These are phyloP conservation scores for Colletotrichum simmondsii DNA, from an alignment of 2,329 filamentous ascomycete species.

Conservation along the genomic window DNA sequence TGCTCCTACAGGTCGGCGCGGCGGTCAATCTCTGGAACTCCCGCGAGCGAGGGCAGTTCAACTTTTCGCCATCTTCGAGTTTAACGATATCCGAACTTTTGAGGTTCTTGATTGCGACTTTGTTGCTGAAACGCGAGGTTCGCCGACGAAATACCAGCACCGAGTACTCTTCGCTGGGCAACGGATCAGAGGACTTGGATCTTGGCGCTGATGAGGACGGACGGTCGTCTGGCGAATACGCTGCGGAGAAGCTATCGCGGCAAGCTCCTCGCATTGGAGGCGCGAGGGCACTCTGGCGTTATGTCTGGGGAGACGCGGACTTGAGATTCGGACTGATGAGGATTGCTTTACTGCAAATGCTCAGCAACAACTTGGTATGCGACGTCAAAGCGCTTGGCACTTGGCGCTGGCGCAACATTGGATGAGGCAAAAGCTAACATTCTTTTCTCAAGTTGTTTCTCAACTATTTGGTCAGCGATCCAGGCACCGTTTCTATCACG, in stretches of 20 bases:
- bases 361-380: slow-evolving; percentile 45
- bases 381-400: neutral
- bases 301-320: slow-evolving; percentile 37
- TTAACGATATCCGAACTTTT: slow-evolving; percentile 43
- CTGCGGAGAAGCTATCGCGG: neutral
- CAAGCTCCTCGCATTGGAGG: neutral
- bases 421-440: neutral
- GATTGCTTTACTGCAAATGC: slow-evolving; percentile 44
- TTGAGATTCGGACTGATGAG: slow-evolving; percentile 42
- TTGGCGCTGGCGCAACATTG: neutral
- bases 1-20: slow-evolving; percentile 46
- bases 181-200: slow-evolving; percentile 20
- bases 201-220: slow-evolving; percentile 9
- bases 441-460: slow-evolving; percentile 41
- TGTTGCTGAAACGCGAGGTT: slow-evolving; percentile 40
- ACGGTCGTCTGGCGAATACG: neutral
- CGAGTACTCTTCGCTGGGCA: slow-evolving; percentile 23
- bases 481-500: slow-evolving; percentile 43
- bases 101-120: slow-evolving; percentile 42
- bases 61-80: slow-evolving; percentile 43
- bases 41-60: slow-evolving; percentile 39
- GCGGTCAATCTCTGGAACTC: slow-evolving; percentile 44
- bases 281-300: slow-evolving; percentile 26
- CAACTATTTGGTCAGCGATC: slow-evolving; percentile 42
- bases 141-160: slow-evolving; percentile 19